Conservation (phyloP, 1,284 basidiomycete genomes). For the Cystobasidium slooffiae region DNA sequence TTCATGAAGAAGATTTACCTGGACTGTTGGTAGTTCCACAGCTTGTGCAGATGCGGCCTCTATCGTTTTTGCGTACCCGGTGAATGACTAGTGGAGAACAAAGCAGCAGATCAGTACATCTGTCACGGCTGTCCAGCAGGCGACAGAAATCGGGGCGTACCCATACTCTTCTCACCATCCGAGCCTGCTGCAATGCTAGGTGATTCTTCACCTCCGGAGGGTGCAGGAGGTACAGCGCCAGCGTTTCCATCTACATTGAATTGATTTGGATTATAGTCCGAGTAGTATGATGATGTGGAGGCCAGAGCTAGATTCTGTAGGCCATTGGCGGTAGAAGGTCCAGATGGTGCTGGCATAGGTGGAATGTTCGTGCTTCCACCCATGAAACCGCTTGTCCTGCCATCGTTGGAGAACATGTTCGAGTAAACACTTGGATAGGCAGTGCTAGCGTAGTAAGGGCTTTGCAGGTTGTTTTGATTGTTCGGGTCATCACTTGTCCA, state of each 20-base stretch:
- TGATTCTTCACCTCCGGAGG: slow-evolving; percentile 5
- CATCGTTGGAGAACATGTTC: slow-evolving; percentile 37
- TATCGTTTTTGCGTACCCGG: slow-evolving; percentile 41
- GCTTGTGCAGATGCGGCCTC: slow-evolving; percentile 52
- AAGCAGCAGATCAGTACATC: neutral
- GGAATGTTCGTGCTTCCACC: slow-evolving; percentile 38
- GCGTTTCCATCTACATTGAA: slow-evolving; percentile 21
- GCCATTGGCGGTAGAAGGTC: slow-evolving; percentile 15
- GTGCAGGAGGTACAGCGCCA: neutral
- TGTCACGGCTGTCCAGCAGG: neutral
- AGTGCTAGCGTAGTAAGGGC: slow-evolving; percentile 19
- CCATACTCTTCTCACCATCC: slow-evolving; percentile 12
- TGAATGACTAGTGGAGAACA: slow-evolving; percentile 11
- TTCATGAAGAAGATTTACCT: neutral
- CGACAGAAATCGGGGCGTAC: neutral
- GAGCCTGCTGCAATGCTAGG: neutral
- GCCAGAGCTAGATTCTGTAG: slow-evolving; percentile 40
- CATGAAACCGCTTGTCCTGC: slow-evolving; percentile 32
- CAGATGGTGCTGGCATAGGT: slow-evolving; percentile 34
- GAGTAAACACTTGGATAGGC: slow-evolving; percentile 39
- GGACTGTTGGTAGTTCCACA: slow-evolving; percentile 53
- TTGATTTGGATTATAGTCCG: slow-evolving; percentile 33
- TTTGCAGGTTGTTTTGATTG: slow-evolving; percentile 30
- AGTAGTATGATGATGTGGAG: slow-evolving; percentile 36
- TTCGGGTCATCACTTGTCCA: slow-evolving; percentile 20